phyloP scores from a whole-genome alignment of 2,329 filamentous ascomycete species.

The Ascochyta lentis region DNA sequence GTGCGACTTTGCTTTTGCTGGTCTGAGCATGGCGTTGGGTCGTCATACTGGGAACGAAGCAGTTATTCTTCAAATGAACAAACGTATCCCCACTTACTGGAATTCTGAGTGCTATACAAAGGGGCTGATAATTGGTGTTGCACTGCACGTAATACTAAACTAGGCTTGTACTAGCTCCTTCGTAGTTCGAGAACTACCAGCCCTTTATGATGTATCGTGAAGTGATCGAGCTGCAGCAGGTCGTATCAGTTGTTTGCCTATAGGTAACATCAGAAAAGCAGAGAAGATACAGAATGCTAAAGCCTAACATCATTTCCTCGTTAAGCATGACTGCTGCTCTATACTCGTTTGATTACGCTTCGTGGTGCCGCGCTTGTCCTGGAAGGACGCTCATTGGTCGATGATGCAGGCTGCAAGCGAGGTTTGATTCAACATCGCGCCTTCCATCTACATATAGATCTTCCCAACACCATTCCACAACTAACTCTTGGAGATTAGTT shows the following conservation, averaged over 20 bases:
- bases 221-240: too few relatives aligned
- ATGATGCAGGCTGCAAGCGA: conserved; percentile 10
- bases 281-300: neutral
- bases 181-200: too few relatives aligned
- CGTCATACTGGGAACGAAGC: neutral
- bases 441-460: neutral
- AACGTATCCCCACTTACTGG: neutral
- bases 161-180: too few relatives aligned
- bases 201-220: too few relatives aligned
- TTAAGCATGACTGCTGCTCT: neutral
- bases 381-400: conserved; percentile 1
- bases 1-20: neutral
- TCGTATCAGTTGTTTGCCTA: too few relatives aligned
- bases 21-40: neutral
- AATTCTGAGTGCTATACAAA: neutral
- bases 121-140: too few relatives aligned
- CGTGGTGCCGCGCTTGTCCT: neutral
- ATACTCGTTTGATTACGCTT: neutral
- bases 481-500: too few relatives aligned
- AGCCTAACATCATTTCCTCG: neutral
- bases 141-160: too few relatives aligned
- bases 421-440: neutral
- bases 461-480: neutral
- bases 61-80: neutral
- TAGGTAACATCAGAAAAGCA: neutral